Base-by-base conservation (phyloP, 495 filamentous ascomycete genomes). In the Lophiostoma macrostomum region DNA sequence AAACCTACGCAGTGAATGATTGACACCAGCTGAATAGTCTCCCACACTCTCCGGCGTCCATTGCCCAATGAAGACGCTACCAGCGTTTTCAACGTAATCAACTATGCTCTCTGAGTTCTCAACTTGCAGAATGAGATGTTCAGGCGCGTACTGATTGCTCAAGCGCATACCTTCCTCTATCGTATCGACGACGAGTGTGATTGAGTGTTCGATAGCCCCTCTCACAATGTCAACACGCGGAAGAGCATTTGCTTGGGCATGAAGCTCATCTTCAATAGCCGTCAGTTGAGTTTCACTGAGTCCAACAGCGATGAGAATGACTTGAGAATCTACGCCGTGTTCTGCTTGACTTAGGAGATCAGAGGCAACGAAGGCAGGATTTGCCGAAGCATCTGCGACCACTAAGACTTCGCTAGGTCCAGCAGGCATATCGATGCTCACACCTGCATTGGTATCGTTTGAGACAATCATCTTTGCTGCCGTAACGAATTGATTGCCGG, bases 31-130 rank as follows among this genome's bases (percentile, higher is more conserved):
- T 42, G 88, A 95, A 72, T 98, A 98, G 67, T 98, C 93, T 19
- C 93, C 93, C 13, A 98, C 93, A 61, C 85, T 90, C 72, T 98
- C 93, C 0, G 93, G 93, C 1, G 93, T 96, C 93, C 93, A 98
- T 46, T 82, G 76, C 3, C 93, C 93, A 43, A 96, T 82, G 67
- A 98, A 98, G 12, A 98, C 90, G 68, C 88, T 94, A 1, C 93
- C 93, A 7, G 93, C 93, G 56, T 97, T 95, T 73, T 90, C 74
- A n/a, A 98, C 90, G 60, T 83, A 67, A 13, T 82, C 80, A 2
- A 95, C 86, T 7, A 82, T 75, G 32, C 77, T 70, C 65, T 84
- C 80, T 23, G 93, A 82, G 44, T 88, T 75, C 58, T 83, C 73
- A 19, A 96, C 70, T 71, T 97, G 93, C 23, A 98, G 74, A 61